These are phyloP conservation scores for Hemisphaericaspora xylofermentans DNA, from an alignment of 1,139 yeast genomes.

Conservation along the genomic window DNA sequence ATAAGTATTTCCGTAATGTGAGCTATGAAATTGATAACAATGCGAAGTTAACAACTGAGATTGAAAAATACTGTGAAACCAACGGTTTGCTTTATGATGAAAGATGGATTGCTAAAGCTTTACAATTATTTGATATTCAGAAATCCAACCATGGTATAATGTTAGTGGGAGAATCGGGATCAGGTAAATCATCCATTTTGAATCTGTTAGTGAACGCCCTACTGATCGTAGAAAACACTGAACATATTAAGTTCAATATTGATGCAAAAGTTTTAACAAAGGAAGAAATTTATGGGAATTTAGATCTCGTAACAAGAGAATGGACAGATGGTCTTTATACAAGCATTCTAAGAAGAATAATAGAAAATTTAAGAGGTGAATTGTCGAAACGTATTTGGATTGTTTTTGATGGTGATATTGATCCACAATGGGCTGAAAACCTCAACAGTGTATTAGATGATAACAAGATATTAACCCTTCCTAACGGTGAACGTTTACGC, in stretches of 20 bases:
- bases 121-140: constrained; percentile 64
- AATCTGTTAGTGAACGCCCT: constrained; percentile 49
- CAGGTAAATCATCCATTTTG: constrained; percentile 69
- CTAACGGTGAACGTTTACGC: constrained; percentile 82
- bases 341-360: constrained; percentile 57
- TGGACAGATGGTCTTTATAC: constrained; percentile 93
- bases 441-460: constrained; percentile 91
- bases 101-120: constrained; percentile 54
- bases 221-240: constrained; percentile 32
- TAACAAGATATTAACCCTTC: constrained; percentile 74
- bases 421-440: constrained; percentile 93
- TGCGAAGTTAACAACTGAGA: constrained; percentile 16
- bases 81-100: constrained; percentile 29
- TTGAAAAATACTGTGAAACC: constrained; percentile 15
- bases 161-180: constrained; percentile 74
- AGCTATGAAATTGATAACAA: constrained; percentile 15
- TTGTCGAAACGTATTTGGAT: constrained; percentile 64
- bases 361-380: constrained; percentile 62
- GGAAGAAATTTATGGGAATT: constrained; percentile 62
- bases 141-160: constrained; percentile 77
- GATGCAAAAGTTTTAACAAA: constrained; percentile 79
- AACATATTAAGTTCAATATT: constrained; percentile 46
- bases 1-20: constrained; percentile 25
- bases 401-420: constrained; percentile 89
- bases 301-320: constrained; percentile 79